Base-by-base conservation (phyloP, 768 basidiomycete species). In the Megacollybia marginata region DNA sequence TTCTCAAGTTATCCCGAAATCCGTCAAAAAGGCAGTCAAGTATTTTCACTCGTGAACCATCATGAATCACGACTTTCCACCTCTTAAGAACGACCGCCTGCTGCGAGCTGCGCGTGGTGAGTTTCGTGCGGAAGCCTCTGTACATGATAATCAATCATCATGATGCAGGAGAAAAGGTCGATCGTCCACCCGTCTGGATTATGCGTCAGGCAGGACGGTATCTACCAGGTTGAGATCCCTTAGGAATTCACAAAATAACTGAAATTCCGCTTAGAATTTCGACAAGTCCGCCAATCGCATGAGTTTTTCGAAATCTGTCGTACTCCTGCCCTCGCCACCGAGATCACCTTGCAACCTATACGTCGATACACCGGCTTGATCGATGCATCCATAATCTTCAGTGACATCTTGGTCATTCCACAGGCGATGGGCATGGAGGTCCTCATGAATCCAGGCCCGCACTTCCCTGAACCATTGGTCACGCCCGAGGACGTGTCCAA, bases 151-250 rank as follows among this genome's bases (percentile, higher is more conserved):
- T 42, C 31, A 40, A 35, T 34, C 19, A 44, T 45, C 20, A 36
- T 23, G 7, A 32, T 50, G 13, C 57, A 85, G 90, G 90, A 28
- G 86, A 95, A 66, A 72, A 76, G 63, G 93, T 90, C 0, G 90
- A 92, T 60, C 81, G 88, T 49, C 92, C 93, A 7, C 93, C 94
- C n/a, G 92, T 93, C 50, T 97, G 94, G 94, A 88, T 95, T 46
- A 97, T 97, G 94, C 81, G 94, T 33, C 94, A 97, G 64, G 94
- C 94, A 19, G 94, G 94, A 45, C 82, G 94, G 47, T 94, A 95
- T 69, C 80, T 97, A 43, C 94, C 94, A 67, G 94, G 89, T 88
- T 59, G 62, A 67, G 63, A 44, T n/a, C 42, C 52, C 42, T 18
- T 40, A 15, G 13, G 2, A 36, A 40, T 40, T 8, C 38, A 40